Percentiles rank a stretch among this genome's conserved stretches.
Evolutionary conservation across 2,329 filamentous ascomycete genomes (phyloP).

Genomic region (Colletotrichum abscissum): DNA sequence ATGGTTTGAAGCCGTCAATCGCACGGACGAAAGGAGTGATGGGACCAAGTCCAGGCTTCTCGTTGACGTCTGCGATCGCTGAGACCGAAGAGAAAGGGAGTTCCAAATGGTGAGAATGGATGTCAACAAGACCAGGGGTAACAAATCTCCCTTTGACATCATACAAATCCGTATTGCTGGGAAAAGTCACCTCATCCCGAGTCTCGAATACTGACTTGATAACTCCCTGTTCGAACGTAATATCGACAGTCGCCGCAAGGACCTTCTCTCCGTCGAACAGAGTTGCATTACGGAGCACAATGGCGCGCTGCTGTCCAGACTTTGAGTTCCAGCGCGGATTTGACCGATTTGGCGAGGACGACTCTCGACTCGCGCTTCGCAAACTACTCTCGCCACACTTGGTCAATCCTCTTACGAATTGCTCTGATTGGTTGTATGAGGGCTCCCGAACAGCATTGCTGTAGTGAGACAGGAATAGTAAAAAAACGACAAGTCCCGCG

Average conservation of each 20-base stretch:
- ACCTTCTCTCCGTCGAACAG: conserved; percentile 55
- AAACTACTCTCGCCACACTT: neutral
- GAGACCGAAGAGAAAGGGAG: conserved; percentile 45
- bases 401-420: neutral
- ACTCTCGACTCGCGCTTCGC: neutral
- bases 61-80: conserved; percentile 49
- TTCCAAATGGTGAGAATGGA: conserved; percentile 55
- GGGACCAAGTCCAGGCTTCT: conserved; percentile 45
- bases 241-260: conserved; percentile 46
- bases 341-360: neutral
- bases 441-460: no score
- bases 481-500: neutral
- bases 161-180: conserved; percentile 36
- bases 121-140: conserved; percentile 56
- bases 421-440: neutral
- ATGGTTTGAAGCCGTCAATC: conserved; percentile 48
- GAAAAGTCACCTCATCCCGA: neutral
- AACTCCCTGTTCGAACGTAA: conserved; percentile 49
- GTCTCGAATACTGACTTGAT: conserved; percentile 35
- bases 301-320: conserved; percentile 14
- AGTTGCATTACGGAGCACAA: conserved; percentile 52
- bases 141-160: conserved; percentile 51
- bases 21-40: conserved; percentile 50
- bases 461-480: conserved; percentile 1
- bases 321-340: conserved; percentile 15